Evolutionary conservation across 139 green algal genomes (phyloP), one percentile per base, ranked within the genome.

Genomic region (Chlorella vulgaris): DNA sequence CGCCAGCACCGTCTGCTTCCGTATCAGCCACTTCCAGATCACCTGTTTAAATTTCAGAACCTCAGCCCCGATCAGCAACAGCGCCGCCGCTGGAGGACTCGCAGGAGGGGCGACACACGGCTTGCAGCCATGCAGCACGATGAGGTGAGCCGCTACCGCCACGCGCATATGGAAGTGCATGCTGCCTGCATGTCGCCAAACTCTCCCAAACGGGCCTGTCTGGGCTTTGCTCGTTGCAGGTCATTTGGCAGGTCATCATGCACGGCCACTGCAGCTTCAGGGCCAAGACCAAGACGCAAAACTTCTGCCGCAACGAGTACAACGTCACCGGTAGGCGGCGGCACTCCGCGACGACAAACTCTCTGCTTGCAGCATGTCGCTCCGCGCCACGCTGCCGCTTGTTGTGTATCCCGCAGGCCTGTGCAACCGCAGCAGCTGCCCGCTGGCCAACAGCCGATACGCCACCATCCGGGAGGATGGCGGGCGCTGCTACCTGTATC

Each of bases 281-380:
- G 81, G 83, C 89, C 28, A 98, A 97, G 74, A 98, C 93, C 7
- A 88, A 92, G 68, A 97, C 90, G 5, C 91, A 97, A 73, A 98
- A 97, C 78, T 99, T 99, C 77, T 99, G 97, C 88, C 83, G 93
- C 33, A 99, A 99, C 74, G 94, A 98, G 91, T 97, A 98, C 90
- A 99, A 99, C 70, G 96, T 99, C 0, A 98, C 96, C 26, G 96
- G 91, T 53, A 63, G 26, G 77, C 69, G 28, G 19, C 28, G 21
- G 43, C 42, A 42, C 13, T 40, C 51, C 33, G 7, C 51, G 61
- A 8, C 40, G 36, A 31, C 26, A 21, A 22, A 24, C 13, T 58
- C 13, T 58, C 47, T 58, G 47, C 47, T 58, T 10, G 10, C 15
- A 58, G 10, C 10, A 58, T 58, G 47, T 58, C 47, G 13, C 47